These are phyloP conservation scores for Nakaseomyces delphensis DNA, from an alignment of 1,139 yeast species.

Conservation along the genomic window DNA sequence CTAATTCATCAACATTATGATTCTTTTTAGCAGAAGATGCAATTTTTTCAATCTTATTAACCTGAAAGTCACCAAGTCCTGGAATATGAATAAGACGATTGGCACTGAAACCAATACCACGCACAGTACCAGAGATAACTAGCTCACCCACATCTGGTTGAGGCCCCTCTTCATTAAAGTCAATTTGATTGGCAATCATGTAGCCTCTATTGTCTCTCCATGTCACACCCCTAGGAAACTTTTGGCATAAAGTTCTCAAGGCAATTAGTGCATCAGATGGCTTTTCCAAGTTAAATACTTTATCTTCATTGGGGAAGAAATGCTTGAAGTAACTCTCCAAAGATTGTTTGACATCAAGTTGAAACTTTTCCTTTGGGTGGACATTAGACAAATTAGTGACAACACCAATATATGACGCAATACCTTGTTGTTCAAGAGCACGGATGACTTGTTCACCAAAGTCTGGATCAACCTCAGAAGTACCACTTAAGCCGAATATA, in stretches of 20 bases:
- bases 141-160: slow-evolving; percentile 33
- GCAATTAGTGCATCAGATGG: slow-evolving; percentile 63
- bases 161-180: slow-evolving; percentile 36
- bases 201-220: slow-evolving; percentile 95
- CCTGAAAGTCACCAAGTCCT: slow-evolving; percentile 81
- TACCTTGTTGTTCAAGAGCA: slow-evolving; percentile 87
- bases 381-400: slow-evolving; percentile 59
- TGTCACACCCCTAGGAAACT: slow-evolving; percentile 69
- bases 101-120: slow-evolving; percentile 78
- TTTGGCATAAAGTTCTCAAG: slow-evolving; percentile 70
- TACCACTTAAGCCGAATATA: slow-evolving; percentile 76
- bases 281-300: slow-evolving; percentile 61
- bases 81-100: slow-evolving; percentile 78
- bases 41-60: slow-evolving; percentile 55
- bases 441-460: slow-evolving; percentile 86
- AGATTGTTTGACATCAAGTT: slow-evolving; percentile 69
- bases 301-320: slow-evolving; percentile 83
- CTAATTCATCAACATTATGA: slow-evolving; percentile 10
- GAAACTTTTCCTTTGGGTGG: slow-evolving; percentile 69
- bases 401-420: slow-evolving; percentile 73
- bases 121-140: slow-evolving; percentile 68
- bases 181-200: slow-evolving; percentile 59
- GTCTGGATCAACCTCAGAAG: slow-evolving; percentile 65
- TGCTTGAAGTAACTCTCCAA: slow-evolving; percentile 75
- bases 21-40: slow-evolving; percentile 19